These are phyloP conservation scores for Nothomitra cinnamomea DNA, from an alignment of 2,329 filamentous ascomycete genomes.

Conservation along the genomic window DNA sequence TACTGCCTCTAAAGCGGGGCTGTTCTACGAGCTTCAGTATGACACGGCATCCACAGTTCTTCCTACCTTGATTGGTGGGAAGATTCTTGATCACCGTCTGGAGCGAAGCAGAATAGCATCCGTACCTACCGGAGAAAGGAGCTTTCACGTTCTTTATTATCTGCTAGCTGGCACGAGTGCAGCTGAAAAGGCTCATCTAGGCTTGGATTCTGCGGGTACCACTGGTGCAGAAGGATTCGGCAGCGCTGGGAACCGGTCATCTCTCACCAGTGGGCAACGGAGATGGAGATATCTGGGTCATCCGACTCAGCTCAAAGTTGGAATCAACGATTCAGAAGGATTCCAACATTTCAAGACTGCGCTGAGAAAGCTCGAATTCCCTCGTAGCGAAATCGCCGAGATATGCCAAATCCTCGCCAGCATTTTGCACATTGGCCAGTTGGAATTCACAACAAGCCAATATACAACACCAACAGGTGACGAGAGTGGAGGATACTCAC, in stretches of 20 bases:
- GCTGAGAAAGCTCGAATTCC: slow-evolving; percentile 83
- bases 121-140: slow-evolving; percentile 88
- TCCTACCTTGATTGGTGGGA: slow-evolving; percentile 81
- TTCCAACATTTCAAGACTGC: slow-evolving; percentile 98
- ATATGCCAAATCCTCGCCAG: slow-evolving; percentile 88
- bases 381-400: slow-evolving; percentile 82
- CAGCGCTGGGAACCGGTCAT: slow-evolving; percentile 33
- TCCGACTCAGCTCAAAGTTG: slow-evolving; percentile 89
- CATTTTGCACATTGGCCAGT: slow-evolving; percentile 93
- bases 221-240: slow-evolving; percentile 15
- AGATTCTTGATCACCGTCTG: slow-evolving; percentile 81
- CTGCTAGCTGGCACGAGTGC: slow-evolving; percentile 79
- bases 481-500: slow-evolving; percentile 90
- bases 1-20: slow-evolving; percentile 84
- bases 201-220: slow-evolving; percentile 39
- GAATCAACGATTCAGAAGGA: slow-evolving; percentile 87
- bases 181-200: slow-evolving; percentile 77
- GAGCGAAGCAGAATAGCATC: slow-evolving; percentile 82
- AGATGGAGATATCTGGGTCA: slow-evolving; percentile 95
- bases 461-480: slow-evolving; percentile 65
- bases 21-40: slow-evolving; percentile 94
- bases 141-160: slow-evolving; percentile 94
- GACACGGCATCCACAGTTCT: slow-evolving; percentile 73
- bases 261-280: slow-evolving; percentile 40
- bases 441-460: slow-evolving; percentile 76